Percentiles rank a stretch among this genome's conserved stretches.
phyloP scores from a whole-genome alignment of 768 basidiomycete genomes.

The Auricularia heimuer region DNA sequence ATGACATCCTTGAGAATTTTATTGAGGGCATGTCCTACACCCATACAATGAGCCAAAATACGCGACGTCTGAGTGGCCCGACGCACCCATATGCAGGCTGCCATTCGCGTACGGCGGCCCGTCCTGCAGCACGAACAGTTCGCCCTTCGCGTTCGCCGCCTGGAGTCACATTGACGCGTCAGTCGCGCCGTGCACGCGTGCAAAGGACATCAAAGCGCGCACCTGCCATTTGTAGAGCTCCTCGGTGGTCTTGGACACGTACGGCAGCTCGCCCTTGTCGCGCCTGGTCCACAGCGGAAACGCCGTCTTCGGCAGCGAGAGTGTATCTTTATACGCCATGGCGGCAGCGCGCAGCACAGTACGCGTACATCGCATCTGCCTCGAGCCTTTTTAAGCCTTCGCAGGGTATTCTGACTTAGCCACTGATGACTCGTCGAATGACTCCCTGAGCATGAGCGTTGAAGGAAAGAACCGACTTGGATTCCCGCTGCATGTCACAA shows the following conservation, averaged over 20 bases:
- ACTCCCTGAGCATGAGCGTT: too few relatives aligned
- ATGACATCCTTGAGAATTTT: slow-evolving; percentile 96
- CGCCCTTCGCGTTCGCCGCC: slow-evolving; percentile 56
- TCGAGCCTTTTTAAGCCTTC: neutral
- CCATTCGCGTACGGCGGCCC: slow-evolving; percentile 98
- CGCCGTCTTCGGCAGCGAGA: slow-evolving; percentile 71
- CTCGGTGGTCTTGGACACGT: slow-evolving; percentile 55
- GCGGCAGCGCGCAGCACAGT: neutral
- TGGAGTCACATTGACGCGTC: slow-evolving; percentile 19
- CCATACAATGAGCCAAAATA: neutral
- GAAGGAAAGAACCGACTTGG: too few relatives aligned
- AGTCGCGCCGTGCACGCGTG: neutral
- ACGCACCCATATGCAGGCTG: slow-evolving; percentile 82
- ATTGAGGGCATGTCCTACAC: slow-evolving; percentile 84
- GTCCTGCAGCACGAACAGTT: slow-evolving; percentile 81
- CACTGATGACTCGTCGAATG: too few relatives aligned
- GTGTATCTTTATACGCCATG: slow-evolving; percentile 42
- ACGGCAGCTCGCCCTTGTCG: slow-evolving; percentile 47
- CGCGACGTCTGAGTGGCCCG: neutral
- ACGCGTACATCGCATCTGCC: neutral
- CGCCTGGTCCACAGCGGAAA: slow-evolving; percentile 69
- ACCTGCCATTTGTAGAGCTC: slow-evolving; percentile 55
- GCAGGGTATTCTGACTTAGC: too few relatives aligned
- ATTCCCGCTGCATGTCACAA: too few relatives aligned
- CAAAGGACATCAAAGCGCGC: slow-evolving; percentile 5